Base-by-base conservation (phyloP, 257 asterid genomes). In the Solanum bulbocastanum region DNA sequence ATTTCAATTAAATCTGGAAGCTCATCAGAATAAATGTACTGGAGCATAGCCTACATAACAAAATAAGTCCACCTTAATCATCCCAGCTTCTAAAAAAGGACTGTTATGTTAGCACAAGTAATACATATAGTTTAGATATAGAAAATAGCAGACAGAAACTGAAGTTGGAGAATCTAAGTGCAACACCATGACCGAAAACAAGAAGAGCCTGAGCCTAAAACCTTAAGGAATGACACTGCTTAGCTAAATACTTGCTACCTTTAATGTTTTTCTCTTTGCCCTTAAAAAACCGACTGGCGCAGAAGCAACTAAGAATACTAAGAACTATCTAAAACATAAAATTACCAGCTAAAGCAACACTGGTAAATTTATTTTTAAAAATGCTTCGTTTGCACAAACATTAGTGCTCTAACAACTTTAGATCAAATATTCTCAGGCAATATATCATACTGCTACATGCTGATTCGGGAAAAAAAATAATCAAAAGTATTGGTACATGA, bases 31-130 rank as follows among this genome's bases (percentile, higher is more conserved):
- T 97, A 97, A 85, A 97, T 90, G 87, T 91, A 97, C 76, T 93
- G 96, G 81, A 97, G 98, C 96, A 97, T 90, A 85, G 96, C 98
- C 98, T 96, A 95, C 94, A 93, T 89, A 92, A 89, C 60, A 35
- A 84, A 87, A 60, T 27, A 65, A 33, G 86, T 42, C 83, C 74
- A 52, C 46, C 66, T 87, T 85, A 81, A 23, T 75, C 39, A 86
- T 60, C 49, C 15, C 25, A 27, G 42, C 66, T 30, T 30, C 68
- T 81, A 49, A 18, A 30, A 81, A 46, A 46, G 4, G 20, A 49
- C 30, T 30, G 40, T 23, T 18, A 49, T 10, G 85, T 81, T 49
- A 36, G 30, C 18, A 12, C 18, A 49, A 81, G 27, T 81, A 46
- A 81, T 37, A 81, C 10, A 46, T 42, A 46, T 16, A 81, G 25